These are phyloP conservation scores for Candida succiphila DNA, from an alignment of 805 yeast species.

Conservation along the genomic window DNA sequence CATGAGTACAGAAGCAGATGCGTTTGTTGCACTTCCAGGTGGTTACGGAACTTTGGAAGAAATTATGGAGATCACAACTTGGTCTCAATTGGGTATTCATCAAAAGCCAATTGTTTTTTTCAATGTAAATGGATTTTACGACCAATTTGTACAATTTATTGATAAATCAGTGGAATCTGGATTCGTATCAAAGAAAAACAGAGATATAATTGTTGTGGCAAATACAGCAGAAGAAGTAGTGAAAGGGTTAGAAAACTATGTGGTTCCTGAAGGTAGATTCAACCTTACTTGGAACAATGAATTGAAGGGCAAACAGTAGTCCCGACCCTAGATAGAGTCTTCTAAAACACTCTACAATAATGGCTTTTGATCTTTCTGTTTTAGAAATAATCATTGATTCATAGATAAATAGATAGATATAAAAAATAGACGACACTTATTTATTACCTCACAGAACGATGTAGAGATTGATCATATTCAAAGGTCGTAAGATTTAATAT, in stretches of 20 bases:
- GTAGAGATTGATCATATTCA: no score
- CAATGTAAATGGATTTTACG: conserved; percentile 75
- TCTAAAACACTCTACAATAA: no score
- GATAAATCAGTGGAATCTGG: conserved; percentile 50
- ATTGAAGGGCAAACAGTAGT: no score
- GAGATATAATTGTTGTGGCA: conserved; percentile 61
- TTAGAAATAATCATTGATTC: not conserved
- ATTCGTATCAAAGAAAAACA: conserved; percentile 59
- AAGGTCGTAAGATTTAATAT: no score
- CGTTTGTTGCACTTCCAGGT: conserved; percentile 85
- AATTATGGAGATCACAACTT: conserved; percentile 80
- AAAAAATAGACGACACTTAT: no score
- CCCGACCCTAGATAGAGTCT: no score
- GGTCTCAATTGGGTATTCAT: conserved; percentile 87
- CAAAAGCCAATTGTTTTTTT: conserved; percentile 68
- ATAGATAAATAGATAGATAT: not conserved
- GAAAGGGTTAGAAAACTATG: conserved; percentile 46
- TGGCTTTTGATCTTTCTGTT: not conserved
- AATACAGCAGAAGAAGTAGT: conserved; percentile 60
- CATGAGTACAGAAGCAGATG: conserved; percentile 83
- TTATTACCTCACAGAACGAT: no score
- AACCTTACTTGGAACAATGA: conserved; percentile 55
- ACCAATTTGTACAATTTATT: conserved; percentile 55
- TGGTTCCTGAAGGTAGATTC: conserved; percentile 64
- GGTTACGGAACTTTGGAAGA: conserved; percentile 90